A percentile compares a stretch with the other conserved stretches of the same genome.
Conservation (phyloP, 2,329 filamentous ascomycete species). For the Paracamarosporium sp. region DNA sequence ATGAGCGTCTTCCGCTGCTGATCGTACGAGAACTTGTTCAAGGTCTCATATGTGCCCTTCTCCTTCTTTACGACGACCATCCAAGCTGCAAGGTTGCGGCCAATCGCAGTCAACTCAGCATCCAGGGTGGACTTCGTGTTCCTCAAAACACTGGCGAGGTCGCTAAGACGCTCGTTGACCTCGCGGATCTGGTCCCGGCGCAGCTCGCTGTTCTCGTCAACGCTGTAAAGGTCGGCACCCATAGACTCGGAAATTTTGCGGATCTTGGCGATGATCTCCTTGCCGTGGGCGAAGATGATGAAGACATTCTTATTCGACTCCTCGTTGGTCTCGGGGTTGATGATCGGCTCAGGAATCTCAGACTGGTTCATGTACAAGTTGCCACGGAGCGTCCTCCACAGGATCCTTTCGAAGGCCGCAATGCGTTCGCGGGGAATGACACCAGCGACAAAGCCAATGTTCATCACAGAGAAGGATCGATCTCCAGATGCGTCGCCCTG, state of each 20-base stretch:
- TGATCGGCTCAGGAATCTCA: conserved; percentile 91
- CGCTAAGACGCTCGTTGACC: conserved; percentile 90
- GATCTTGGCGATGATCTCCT: conserved; percentile 98
- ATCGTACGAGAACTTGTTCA: conserved; percentile 97
- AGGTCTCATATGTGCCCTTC: conserved; percentile 93
- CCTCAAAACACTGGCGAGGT: conserved; percentile 88
- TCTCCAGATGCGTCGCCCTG: conserved; percentile 72
- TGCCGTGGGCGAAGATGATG: conserved; percentile 98
- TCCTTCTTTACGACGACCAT: conserved; percentile 98
- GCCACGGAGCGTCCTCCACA: conserved; percentile 95
- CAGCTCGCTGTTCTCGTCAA: conserved; percentile 96
- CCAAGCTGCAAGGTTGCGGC: conserved; percentile 91
- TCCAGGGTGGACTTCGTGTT: conserved; percentile 96
- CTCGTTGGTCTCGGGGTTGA: conserved; percentile 93
- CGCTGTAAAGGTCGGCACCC: conserved; percentile 92
- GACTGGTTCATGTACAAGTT: conserved; percentile 99
- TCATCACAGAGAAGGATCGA: conserved; percentile 93
- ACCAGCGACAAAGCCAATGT: conserved; percentile 97
- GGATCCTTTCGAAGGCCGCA: conserved; percentile 92
- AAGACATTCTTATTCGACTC: conserved; percentile 96
- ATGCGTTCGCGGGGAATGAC: conserved; percentile 94
- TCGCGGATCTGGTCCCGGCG: conserved; percentile 96
- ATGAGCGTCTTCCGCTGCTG: conserved; percentile 94
- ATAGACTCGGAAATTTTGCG: conserved; percentile 98
- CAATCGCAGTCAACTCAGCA: conserved; percentile 92